phyloP scores from a whole-genome alignment of 441 rosid genomes.

The Jatropha multifida region DNA sequence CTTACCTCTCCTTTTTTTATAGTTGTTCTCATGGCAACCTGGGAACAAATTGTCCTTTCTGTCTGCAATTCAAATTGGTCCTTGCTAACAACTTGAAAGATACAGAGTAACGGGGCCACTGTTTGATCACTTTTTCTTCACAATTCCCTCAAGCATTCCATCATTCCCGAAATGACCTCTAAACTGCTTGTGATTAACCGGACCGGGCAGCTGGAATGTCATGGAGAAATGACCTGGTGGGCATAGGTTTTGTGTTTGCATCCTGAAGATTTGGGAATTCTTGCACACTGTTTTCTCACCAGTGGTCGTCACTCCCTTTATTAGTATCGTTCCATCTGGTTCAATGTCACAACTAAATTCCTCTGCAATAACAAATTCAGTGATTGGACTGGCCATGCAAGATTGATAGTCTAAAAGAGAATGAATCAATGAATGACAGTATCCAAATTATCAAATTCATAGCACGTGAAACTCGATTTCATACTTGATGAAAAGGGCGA shows the following conservation, averaged over 20 bases:
- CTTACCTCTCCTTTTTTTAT: not conserved
- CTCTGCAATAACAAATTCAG: constrained; percentile 38
- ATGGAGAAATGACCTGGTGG: constrained; percentile 75
- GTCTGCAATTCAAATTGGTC: no score
- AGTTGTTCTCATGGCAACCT: not conserved
- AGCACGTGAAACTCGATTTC: not conserved
- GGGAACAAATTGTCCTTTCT: not conserved
- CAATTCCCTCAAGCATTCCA: constrained; percentile 65
- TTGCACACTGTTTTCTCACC: constrained; percentile 70
- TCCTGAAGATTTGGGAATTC: constrained; percentile 56
- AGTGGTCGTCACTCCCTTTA: constrained; percentile 66
- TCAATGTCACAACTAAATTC: constrained; percentile 66
- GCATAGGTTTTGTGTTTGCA: constrained; percentile 65
- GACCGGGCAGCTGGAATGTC: constrained; percentile 72
- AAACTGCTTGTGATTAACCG: constrained; percentile 53
- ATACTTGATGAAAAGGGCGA: no score
- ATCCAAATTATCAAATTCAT: constrained; percentile 1
- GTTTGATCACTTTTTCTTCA: constrained; percentile 19
- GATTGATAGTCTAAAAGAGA: not conserved
- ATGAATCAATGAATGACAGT: not conserved
- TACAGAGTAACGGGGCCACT: not conserved
- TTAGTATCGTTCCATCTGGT: constrained; percentile 55
- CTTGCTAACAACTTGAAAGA: not conserved
- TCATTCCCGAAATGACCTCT: constrained; percentile 45
- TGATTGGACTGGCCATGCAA: constrained; percentile 11